Conservation (phyloP, 192 early-diverging fungal species). For the Phycomyces nitens region DNA sequence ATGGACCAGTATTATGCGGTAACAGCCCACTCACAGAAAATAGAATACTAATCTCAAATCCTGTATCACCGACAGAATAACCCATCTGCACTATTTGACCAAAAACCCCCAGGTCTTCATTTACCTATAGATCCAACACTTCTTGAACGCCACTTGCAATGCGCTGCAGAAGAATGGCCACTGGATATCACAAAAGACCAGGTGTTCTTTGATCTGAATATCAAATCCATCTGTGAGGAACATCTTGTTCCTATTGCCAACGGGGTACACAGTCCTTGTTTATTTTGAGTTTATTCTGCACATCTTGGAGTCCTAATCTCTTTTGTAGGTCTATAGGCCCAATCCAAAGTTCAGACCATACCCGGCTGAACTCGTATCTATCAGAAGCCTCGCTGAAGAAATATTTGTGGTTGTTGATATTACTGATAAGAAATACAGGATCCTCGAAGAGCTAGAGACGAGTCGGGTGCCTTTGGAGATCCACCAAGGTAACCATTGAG, state of each 20-base stretch:
- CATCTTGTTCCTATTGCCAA: constrained; percentile 14
- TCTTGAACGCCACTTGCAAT: constrained; percentile 61
- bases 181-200: constrained; percentile 21
- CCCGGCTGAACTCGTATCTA: constrained; percentile 41
- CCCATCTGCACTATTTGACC: constrained; percentile 51
- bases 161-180: constrained; percentile 65
- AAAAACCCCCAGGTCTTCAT: constrained; percentile 22
- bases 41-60: too few species aligned
- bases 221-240: constrained; percentile 18
- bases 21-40: background rate
- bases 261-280: too few species aligned
- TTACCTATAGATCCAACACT: constrained; percentile 41
- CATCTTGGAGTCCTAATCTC: too few species aligned
- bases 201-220: constrained; percentile 26
- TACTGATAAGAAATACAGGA: constrained; percentile 29
- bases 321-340: constrained; percentile 39
- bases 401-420: constrained; percentile 50
- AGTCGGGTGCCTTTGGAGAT: constrained; percentile 50
- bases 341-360: constrained; percentile 41
- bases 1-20: constrained; percentile 55
- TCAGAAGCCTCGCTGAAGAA: constrained; percentile 50
- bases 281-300: too few species aligned
- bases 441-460: constrained; percentile 53
- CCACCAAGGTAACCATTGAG: constrained; percentile 45
- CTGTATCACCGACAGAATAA: constrained; percentile 6